Percentiles rank a stretch among this genome's conserved stretches.
These are phyloP conservation scores for Cystofilobasidium macerans DNA, from an alignment of 768 basidiomycete species.

Conservation along the genomic window DNA sequence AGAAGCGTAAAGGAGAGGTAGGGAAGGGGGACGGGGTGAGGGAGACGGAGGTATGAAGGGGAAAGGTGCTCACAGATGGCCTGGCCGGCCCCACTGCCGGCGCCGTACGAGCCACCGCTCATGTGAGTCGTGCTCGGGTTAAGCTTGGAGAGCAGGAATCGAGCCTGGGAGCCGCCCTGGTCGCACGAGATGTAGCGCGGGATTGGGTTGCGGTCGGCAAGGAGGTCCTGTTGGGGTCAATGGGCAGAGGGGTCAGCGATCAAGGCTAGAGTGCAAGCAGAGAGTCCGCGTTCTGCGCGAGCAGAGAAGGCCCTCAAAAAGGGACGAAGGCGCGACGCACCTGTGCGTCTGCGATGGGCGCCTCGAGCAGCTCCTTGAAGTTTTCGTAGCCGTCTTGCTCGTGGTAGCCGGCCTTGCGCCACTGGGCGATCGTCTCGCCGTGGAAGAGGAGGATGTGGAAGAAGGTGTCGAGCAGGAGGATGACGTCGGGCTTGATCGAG, in stretches of 20 bases:
- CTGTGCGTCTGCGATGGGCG: conserved; percentile 80
- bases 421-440: conserved; percentile 89
- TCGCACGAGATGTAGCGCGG: conserved; percentile 97
- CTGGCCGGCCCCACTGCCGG: conserved; percentile 52
- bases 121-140: conserved; percentile 98
- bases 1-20: no score
- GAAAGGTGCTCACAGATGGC: no score
- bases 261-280: not conserved
- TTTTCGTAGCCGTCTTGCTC: conserved; percentile 99
- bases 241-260: not conserved
- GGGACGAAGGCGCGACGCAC: conserved; percentile 39
- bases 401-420: conserved; percentile 96
- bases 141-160: conserved; percentile 91
- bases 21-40: no score
- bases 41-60: no score
- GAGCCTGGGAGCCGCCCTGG: conserved; percentile 92
- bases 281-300: conserved; percentile 3
- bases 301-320: not conserved
- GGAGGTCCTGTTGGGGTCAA: conserved; percentile 55
- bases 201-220: conserved; percentile 90
- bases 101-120: conserved; percentile 75
- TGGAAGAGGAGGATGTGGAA: conserved; percentile 99
- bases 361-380: conserved; percentile 82
- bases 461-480: conserved; percentile 94
- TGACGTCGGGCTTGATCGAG: conserved; percentile 92